Evolutionary conservation across 768 basidiomycete species (phyloP).

Genomic region (Collybia mongolica): DNA sequence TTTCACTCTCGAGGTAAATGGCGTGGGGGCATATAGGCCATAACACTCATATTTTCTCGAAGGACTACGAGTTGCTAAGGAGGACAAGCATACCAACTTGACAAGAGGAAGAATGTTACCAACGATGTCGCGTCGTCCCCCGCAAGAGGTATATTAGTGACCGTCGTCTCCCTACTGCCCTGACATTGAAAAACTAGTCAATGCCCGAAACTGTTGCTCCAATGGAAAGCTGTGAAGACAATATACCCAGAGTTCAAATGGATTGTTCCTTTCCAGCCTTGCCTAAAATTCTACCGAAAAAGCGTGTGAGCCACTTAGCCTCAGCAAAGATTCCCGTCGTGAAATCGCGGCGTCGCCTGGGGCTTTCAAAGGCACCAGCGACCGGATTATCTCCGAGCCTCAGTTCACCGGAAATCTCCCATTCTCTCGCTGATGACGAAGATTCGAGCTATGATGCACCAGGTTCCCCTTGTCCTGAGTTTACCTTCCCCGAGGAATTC

Average conservation of each 20-base stretch:
- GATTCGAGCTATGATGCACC: background rate
- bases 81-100: conserved; percentile 58
- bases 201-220: too few species aligned
- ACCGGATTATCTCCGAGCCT: background rate
- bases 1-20: conserved; percentile 57
- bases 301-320: conserved; percentile 15
- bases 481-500: conserved; percentile 20
- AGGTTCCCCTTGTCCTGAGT: conserved; percentile 21
- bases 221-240: background rate
- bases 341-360: conserved; percentile 1
- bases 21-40: too few species aligned
- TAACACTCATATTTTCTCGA: background rate
- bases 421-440: background rate
- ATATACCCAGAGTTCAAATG: background rate
- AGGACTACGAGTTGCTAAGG: conserved; percentile 62
- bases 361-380: too few species aligned
- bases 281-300: conserved; percentile 2
- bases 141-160: background rate
- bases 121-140: background rate
- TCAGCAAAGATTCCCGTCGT: conserved; percentile 10
- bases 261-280: background rate
- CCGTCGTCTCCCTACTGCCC: background rate
- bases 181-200: background rate
- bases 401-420: background rate
- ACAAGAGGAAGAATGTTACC: conserved; percentile 35